Evolutionary conservation across 176 grass and related monocot species (phyloP), one percentile per base, ranked within the genome.

Genomic region (Raddia distichophylla): DNA sequence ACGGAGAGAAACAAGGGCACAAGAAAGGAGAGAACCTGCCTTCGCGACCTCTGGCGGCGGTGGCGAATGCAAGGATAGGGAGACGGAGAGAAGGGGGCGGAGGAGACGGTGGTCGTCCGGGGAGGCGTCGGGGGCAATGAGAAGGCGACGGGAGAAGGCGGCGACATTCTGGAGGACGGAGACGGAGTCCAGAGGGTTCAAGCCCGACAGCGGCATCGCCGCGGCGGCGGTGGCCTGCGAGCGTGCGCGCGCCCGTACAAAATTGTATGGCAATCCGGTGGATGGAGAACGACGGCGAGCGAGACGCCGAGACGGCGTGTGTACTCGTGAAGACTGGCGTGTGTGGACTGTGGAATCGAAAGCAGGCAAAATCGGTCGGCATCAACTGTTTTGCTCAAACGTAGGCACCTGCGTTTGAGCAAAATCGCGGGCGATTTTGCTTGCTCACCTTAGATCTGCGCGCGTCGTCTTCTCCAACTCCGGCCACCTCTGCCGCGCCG

Each of bases 121-220:
- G 6, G 53, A 69, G 82, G 70, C 59, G 33, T 82, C 88, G 34
- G 88, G 83, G 44, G 83, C 79, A 74, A 90, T 90, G 83, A 90
- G 32, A 79, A 90, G 68, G 51, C 69, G 46, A 52, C 88, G 68
- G 53, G 88, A 86, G 79, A 90, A 86, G 54, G 88, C 83, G 60
- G 83, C 73, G 68, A 90, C 67, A 67, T 83, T 83, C 60, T 90
- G 83, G 66, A 90, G 14, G n/a, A n/a, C n/a, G n/a, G n/a, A n/a
- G 19, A 86, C 68, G 67, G 88, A 44, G 34, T 34, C 60, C 73
- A 83, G 73, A 59, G 79, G 83, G 60, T 82, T 90, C 19, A 68
- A 83, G 17, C 79, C 45, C 9, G 35, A 7, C 59, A 64, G 72
- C 3, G 73, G 67, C 88, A 86, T 86, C 74, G 78, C 42, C 7